Percentiles rank a stretch among this genome's conserved stretches.
phyloP scores from a whole-genome alignment of 768 basidiomycete genomes.

The Podaxis carcinomalis region DNA sequence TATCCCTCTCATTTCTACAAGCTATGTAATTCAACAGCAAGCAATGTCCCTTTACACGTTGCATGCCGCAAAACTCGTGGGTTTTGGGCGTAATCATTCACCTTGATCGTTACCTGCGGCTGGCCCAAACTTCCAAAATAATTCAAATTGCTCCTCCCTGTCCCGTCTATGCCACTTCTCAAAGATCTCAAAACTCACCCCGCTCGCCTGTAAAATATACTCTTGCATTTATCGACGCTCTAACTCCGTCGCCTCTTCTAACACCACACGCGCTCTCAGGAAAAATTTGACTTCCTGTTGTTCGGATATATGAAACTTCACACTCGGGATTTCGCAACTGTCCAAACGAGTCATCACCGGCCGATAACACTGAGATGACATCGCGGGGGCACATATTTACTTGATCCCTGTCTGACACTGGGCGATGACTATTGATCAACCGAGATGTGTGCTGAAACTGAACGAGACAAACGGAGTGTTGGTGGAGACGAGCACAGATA shows the following conservation, averaged over 20 bases:
- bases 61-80: background rate
- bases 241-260: slow-evolving; percentile 24
- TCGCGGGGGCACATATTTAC: background rate
- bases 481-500: background rate
- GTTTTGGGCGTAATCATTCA: background rate
- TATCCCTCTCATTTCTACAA: background rate
- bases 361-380: background rate
- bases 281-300: background rate
- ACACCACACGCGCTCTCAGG: slow-evolving; percentile 15
- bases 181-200: background rate
- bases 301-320: background rate
- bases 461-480: background rate
- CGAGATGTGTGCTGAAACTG: background rate
- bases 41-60: background rate
- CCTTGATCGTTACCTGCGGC: background rate
- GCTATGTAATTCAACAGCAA: background rate
- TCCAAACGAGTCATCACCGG: background rate
- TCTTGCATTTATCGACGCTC: slow-evolving; percentile 15
- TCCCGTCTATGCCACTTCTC: background rate
- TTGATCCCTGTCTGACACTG: background rate
- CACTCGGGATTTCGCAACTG: background rate
- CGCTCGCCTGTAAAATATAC: background rate
- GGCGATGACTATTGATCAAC: background rate
- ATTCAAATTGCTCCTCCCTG: background rate
- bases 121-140: too few relatives aligned